phyloP scores from a whole-genome alignment of 2,329 filamentous ascomycete species.

The Sporothrix dimorphospora region DNA sequence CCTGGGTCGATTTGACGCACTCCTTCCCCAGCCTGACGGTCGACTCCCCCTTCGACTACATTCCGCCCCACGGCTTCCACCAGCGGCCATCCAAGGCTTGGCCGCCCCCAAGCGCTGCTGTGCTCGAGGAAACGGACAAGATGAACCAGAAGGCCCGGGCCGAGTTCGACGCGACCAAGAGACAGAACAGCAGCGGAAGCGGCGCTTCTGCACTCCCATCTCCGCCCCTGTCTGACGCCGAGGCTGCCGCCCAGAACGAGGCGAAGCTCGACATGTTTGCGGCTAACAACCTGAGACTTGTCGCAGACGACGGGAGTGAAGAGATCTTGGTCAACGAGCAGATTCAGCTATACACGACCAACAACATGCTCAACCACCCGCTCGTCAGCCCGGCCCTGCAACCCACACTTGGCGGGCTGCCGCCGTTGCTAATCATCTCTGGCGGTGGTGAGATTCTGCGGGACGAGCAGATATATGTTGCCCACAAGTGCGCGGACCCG shows the following conservation, averaged over 20 bases:
- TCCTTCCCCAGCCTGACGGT: conserved; percentile 88
- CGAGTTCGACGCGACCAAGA: conserved; percentile 36
- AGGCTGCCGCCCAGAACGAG: conserved; percentile 22
- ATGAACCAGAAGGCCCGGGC: conserved; percentile 47
- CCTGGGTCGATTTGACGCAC: conserved; percentile 94
- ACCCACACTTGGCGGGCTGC: conserved; percentile 84
- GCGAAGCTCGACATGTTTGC: conserved; percentile 39
- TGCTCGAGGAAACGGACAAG: conserved; percentile 60
- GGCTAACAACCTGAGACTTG: conserved; percentile 34
- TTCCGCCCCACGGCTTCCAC: conserved; percentile 84
- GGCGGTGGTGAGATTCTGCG: conserved; percentile 87
- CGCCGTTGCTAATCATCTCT: conserved; percentile 81
- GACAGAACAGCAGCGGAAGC: not conserved
- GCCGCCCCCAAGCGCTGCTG: conserved; percentile 86
- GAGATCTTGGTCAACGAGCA: conserved; percentile 81
- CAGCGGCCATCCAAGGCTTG: conserved; percentile 88
- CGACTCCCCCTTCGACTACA: conserved; percentile 79
- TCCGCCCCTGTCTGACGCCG: conserved; percentile 39
- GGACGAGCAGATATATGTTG: conserved; percentile 93
- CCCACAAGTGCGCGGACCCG: conserved; percentile 91
- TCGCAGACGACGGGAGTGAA: conserved; percentile 64
- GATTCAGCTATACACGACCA: conserved; percentile 86
- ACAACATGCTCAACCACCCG: conserved; percentile 82
- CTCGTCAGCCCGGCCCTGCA: conserved; percentile 89
- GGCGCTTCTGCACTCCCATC: not conserved